phyloP scores from a whole-genome alignment of 1,284 basidiomycete genomes.

The Microbotryum scabiosae region DNA sequence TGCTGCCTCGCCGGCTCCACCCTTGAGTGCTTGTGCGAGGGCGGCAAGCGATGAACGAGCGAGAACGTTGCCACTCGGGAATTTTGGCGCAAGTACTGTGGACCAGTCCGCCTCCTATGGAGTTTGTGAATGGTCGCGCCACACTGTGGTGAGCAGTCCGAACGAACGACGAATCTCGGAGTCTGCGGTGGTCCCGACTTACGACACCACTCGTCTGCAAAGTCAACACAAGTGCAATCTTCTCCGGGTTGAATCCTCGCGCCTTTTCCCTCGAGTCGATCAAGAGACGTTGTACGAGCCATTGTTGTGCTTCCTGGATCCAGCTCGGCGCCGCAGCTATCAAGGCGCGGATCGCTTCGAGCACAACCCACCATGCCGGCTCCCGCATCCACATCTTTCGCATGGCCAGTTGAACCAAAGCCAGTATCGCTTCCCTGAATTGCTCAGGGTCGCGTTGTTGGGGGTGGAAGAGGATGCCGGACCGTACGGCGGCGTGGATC shows the following conservation, averaged over 20 bases:
- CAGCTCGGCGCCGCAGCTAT: slow-evolving; percentile 48
- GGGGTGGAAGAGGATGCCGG: slow-evolving; percentile 62
- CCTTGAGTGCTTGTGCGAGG: slow-evolving; percentile 70
- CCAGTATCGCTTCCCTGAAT: slow-evolving; percentile 58
- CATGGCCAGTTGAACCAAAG: slow-evolving; percentile 52
- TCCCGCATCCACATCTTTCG: slow-evolving; percentile 88
- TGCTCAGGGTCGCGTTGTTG: slow-evolving; percentile 53
- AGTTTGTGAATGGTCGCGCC: neutral
- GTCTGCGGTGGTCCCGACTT: slow-evolving; percentile 17
- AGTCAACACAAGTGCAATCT: slow-evolving; percentile 68
- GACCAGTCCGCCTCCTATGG: slow-evolving; percentile 56
- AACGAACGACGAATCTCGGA: neutral
- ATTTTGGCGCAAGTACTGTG: slow-evolving; percentile 58
- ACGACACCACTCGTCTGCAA: slow-evolving; percentile 54
- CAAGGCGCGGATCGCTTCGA: slow-evolving; percentile 56
- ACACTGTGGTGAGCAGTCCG: neutral
- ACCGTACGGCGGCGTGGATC: slow-evolving; percentile 69
- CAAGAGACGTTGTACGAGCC: slow-evolving; percentile 51
- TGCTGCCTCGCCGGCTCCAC: slow-evolving; percentile 20
- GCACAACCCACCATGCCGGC: slow-evolving; percentile 78
- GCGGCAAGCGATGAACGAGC: slow-evolving; percentile 37
- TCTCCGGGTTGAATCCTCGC: slow-evolving; percentile 69
- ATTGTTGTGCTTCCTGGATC: slow-evolving; percentile 58
- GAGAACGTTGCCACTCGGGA: slow-evolving; percentile 59
- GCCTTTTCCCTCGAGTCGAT: slow-evolving; percentile 33